Base-by-base conservation (phyloP, 2,329 filamentous ascomycete species). In the Talaromyces sp. region DNA sequence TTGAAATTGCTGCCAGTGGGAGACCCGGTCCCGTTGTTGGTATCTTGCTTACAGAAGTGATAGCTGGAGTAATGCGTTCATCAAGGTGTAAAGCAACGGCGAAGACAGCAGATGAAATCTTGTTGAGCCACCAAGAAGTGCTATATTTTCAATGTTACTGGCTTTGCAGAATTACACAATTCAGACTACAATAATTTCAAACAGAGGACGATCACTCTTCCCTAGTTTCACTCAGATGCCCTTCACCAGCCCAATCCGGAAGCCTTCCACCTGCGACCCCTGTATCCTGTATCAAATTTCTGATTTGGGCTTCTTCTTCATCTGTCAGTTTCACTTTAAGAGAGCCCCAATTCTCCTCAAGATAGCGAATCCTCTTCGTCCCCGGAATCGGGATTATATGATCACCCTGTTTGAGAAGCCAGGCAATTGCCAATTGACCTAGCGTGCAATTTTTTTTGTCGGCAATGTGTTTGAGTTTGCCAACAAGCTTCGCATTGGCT, bases 401-500 rank as follows among this genome's bases (percentile, higher is more conserved):
- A 1, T 68, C 50, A 9, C 85, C 85, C 70, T 90, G 87, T 5
- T 82, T 82, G 68, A 88, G 70, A 64, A 90, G 69, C 87, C 88
- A 90, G 0, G 87, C 87, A 37, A 90, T 77, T 1, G 85, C 83
- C 43, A 91, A 72, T 71, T 91, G 84, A 1, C 80, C 81, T 0
- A 85, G 69, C 0, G 87, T 87, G 52, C 79, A 81, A 5, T 77
- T 81, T 75, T 90, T 88, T 67, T 75, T 78, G 48, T 81, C 75
- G 0, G 85, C 86, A 5, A 88, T 70, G 8, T 71, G 76, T 3
- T 75, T 72, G 63, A 89, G 78, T 10, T 56, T 37, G 7, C 35
- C 41, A 35, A 65, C 14, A 3, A 48, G 37, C 11, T 37, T 74
- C 72, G 45, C 83, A 27, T 65, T 65, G 1, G 47, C 31, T 22